Evolutionary conservation across 345 rosid genomes (phyloP), one percentile per base, ranked within the genome.

Genomic region (Odontarrhena argentea): DNA sequence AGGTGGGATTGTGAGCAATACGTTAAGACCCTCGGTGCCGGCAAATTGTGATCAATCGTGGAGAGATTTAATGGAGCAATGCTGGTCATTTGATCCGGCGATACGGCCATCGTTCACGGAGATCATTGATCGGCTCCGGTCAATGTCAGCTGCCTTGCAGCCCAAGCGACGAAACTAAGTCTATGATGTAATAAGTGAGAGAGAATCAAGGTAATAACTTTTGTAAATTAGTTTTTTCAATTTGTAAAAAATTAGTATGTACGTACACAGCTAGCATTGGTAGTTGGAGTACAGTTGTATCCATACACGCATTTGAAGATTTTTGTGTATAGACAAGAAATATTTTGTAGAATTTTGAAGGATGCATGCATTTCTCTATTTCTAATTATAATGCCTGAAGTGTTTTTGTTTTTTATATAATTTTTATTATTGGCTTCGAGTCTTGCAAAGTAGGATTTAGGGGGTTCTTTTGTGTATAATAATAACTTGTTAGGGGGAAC

Each of bases 1-100:
- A 87, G 91, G 95, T 22, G 97, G 95, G 40, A 90, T 86, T 28
- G 87, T 90, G 41, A 87, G 70, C 36, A 84, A 87, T 74, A 82
- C 85, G 1, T 80, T 87, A 45, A 80, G 90, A 79, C 95, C 95
- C 10, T 70, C 82, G 0, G 67, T 90, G 54, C 90, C 92, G 3
- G 85, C 77, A 59, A 63, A 57, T 3, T 90, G 95, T 61, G 87
- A 90, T 67, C 22, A 66, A 0, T 80, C 73, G 15, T 87, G 89
- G 96, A 80, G 64, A 70, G 74, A 63, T 35, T 65, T 89, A 51
- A 87, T 89, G 83, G 96, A 85, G 76, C 83, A 85, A 35, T 87
- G 96, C 63, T 89, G 94, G 93, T 73, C 87, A 0, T 80, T 74
- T 9, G 81, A 87, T 32, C 85, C 95, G 7, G 40, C 74, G 11